A percentile compares a stretch with the other conserved stretches of the same genome.
Evolutionary conservation across 495 filamentous ascomycete species (phyloP).

Genomic region (Podospora pseudocomata): DNA sequence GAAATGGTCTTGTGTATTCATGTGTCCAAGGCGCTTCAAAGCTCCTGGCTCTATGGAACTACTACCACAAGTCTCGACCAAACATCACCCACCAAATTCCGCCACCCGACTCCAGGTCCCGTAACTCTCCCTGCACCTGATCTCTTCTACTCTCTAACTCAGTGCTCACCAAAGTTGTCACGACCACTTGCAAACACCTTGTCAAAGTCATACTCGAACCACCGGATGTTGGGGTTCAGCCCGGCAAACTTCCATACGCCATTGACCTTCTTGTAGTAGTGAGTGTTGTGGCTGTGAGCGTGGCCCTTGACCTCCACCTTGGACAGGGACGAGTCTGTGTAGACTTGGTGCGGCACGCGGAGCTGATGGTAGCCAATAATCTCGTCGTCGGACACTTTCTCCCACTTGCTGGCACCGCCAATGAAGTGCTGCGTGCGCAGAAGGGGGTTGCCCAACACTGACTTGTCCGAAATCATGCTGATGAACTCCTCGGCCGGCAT

Average conservation of each 20-base stretch:
- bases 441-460: conserved; percentile 65
- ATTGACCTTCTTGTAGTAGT: conserved; percentile 70
- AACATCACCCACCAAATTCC: background rate
- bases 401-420: conserved; percentile 65
- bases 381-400: conserved; percentile 63
- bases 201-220: conserved; percentile 68
- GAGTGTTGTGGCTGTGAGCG: conserved; percentile 65
- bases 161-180: conserved; percentile 39
- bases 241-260: conserved; percentile 83
- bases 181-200: conserved; percentile 45
- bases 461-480: conserved; percentile 60
- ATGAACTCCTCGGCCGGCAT: conserved; percentile 72
- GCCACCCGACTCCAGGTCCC: too few relatives aligned
- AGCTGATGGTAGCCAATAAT: conserved; percentile 73
- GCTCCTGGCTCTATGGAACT: background rate
- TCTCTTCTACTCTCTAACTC: conserved; percentile 4
- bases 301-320: conserved; percentile 61
- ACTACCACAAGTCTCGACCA: background rate
- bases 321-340: conserved; percentile 50
- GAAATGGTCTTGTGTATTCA: too few relatives aligned
- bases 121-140: conserved; percentile 13
- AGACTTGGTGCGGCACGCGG: conserved; percentile 67
- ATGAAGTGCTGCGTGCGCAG: conserved; percentile 77
- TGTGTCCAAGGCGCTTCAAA: too few relatives aligned
- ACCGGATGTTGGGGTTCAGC: conserved; percentile 64